These are phyloP conservation scores for Solanum lignicaule DNA, from an alignment of 257 asterid species.

Conservation along the genomic window DNA sequence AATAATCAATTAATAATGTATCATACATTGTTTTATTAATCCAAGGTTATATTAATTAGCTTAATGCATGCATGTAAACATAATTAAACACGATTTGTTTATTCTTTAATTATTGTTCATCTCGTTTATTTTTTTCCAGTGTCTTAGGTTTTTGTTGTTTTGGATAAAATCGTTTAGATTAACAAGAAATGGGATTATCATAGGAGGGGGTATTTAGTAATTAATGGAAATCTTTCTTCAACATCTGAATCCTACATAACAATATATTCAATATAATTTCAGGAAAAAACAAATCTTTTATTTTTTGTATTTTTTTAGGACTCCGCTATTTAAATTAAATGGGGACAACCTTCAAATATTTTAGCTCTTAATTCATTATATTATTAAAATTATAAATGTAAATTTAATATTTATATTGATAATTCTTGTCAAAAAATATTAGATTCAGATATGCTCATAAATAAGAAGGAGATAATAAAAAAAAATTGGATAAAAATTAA, in stretches of 20 bases:
- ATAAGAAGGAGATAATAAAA: background rate
- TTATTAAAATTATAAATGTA: background rate
- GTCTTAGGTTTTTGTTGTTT: background rate
- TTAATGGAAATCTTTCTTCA: background rate
- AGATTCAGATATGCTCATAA: background rate
- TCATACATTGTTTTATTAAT: background rate
- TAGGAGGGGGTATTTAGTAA: background rate
- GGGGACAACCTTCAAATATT: background rate
- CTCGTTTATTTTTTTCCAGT: background rate
- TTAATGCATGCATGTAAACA: conserved; percentile 1
- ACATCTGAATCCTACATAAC: fast-evolving
- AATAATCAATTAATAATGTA: background rate
- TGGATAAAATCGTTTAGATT: background rate
- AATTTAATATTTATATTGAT: background rate
- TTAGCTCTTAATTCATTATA: background rate
- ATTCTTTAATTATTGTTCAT: background rate
- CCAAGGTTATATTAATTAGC: background rate
- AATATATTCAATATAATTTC: background rate
- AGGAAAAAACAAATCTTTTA: too few relatives aligned
- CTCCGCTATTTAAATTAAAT: background rate
- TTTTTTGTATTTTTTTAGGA: background rate
- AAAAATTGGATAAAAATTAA: background rate
- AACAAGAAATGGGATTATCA: background rate
- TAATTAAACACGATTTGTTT: background rate
- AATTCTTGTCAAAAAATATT: background rate